These are phyloP conservation scores for Zymoseptoria ardabiliae DNA, from an alignment of 2,329 filamentous ascomycete species.

Conservation along the genomic window DNA sequence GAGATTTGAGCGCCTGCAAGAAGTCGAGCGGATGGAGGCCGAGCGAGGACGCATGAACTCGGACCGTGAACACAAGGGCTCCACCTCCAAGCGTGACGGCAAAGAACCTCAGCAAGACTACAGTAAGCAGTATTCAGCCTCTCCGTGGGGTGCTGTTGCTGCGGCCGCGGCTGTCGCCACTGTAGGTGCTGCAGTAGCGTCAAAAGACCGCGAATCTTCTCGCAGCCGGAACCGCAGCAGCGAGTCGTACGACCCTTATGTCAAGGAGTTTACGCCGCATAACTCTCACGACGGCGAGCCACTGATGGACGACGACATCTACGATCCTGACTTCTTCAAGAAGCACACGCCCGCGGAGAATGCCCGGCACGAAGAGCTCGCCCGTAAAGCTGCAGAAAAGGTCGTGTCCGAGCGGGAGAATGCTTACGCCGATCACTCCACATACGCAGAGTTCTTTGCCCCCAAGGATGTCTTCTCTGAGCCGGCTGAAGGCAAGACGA, in stretches of 20 bases:
- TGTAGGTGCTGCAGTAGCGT: slow-evolving; percentile 23
- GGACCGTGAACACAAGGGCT: not conserved
- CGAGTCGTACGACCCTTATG: slow-evolving; percentile 3
- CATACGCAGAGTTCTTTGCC: slow-evolving; percentile 41
- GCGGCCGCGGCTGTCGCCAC: slow-evolving; percentile 28
- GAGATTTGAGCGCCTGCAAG: slow-evolving; percentile 1
- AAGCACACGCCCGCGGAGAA: slow-evolving; percentile 23
- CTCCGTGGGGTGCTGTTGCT: slow-evolving; percentile 31
- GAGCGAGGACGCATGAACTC: not conserved
- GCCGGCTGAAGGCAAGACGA: slow-evolving; percentile 31
- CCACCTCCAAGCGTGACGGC: not conserved
- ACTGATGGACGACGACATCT: slow-evolving; percentile 40
- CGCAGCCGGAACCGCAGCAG: slow-evolving; percentile 5
- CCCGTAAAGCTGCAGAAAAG: slow-evolving; percentile 31
- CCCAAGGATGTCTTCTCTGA: slow-evolving; percentile 39
- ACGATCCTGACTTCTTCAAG: slow-evolving; percentile 41
- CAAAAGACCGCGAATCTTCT: not conserved
- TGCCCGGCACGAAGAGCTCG: slow-evolving; percentile 21
- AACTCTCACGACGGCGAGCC: slow-evolving; percentile 31
- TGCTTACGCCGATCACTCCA: slow-evolving; percentile 27
- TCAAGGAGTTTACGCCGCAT: slow-evolving; percentile 23
- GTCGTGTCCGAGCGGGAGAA: slow-evolving; percentile 37
- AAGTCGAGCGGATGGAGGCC: slow-evolving; percentile 9
- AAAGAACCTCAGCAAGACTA: slow-evolving; percentile 1
- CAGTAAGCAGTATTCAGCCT: slow-evolving; percentile 17